Evolutionary conservation across 169 alveolate genomes (phyloP).

Genomic region (Theileria orientalis): DNA sequence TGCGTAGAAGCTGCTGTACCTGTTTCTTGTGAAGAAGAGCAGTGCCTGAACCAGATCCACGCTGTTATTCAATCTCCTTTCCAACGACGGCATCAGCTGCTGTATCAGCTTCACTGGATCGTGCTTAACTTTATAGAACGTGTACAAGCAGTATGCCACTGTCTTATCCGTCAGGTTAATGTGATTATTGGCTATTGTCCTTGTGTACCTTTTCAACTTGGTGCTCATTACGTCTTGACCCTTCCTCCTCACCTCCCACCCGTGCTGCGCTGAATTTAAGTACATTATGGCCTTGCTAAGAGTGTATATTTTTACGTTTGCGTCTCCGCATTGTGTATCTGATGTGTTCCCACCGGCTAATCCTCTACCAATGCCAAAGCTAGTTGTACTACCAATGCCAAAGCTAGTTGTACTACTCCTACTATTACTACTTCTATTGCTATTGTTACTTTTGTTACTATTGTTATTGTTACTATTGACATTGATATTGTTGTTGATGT

Average conservation of each 20-base stretch:
- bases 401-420: no score
- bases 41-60: not conserved
- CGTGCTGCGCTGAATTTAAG: no score
- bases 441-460: not conserved
- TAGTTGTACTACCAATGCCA: no score
- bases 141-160: not conserved
- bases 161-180: not conserved
- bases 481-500: not conserved
- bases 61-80: not conserved
- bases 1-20: not conserved
- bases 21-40: not conserved
- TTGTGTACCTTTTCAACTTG: not conserved
- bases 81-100: not conserved
- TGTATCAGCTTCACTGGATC: conserved; percentile 9
- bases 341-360: not conserved
- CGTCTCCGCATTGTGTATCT: no score
- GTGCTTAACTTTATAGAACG: not conserved
- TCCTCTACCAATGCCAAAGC: no score
- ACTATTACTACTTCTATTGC: no score
- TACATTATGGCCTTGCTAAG: not conserved
- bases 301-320: not conserved
- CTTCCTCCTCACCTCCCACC: not conserved
- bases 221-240: not conserved
- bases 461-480: not conserved
- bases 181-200: not conserved